Evolutionary conservation across 2,329 filamentous ascomycete species (phyloP).

Genomic region (Fusarium sp.): DNA sequence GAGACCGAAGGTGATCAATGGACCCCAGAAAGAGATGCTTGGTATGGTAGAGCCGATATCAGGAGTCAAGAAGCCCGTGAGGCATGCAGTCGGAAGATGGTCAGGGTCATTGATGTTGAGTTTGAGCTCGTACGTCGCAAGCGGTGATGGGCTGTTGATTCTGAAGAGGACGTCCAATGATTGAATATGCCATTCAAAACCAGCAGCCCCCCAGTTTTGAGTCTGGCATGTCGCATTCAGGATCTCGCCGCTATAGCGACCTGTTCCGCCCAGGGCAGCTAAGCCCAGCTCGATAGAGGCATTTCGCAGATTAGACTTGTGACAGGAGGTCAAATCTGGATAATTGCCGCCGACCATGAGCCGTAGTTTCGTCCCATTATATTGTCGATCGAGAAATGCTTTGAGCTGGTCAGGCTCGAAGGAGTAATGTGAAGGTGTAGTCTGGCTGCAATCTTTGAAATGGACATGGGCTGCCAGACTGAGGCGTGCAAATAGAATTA

Average conservation of each 20-base stretch:
- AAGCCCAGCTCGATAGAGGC: constrained; percentile 26
- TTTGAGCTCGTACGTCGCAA: constrained; percentile 33
- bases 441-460: constrained; percentile 21
- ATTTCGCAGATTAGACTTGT: constrained; percentile 6
- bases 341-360: background rate
- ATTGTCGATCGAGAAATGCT: constrained; percentile 10
- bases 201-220: background rate
- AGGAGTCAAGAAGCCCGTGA: constrained; percentile 31
- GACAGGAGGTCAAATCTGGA: constrained; percentile 6
- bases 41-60: constrained; percentile 20
- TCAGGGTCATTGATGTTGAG: constrained; percentile 30
- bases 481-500: background rate
- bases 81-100: constrained; percentile 22
- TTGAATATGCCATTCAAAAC: background rate
- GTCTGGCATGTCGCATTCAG: constrained; percentile 31
- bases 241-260: constrained; percentile 24
- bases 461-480: constrained; percentile 29
- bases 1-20: constrained; percentile 11
- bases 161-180: constrained; percentile 7
- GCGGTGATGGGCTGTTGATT: constrained; percentile 44
- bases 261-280: constrained; percentile 27
- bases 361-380: constrained; percentile 13
- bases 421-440: constrained; percentile 7
- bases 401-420: constrained; percentile 7
- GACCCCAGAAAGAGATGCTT: constrained; percentile 25